phyloP scores from a whole-genome alignment of 169 alveolate genomes.

The Cryptosporidium xiaoi region DNA sequence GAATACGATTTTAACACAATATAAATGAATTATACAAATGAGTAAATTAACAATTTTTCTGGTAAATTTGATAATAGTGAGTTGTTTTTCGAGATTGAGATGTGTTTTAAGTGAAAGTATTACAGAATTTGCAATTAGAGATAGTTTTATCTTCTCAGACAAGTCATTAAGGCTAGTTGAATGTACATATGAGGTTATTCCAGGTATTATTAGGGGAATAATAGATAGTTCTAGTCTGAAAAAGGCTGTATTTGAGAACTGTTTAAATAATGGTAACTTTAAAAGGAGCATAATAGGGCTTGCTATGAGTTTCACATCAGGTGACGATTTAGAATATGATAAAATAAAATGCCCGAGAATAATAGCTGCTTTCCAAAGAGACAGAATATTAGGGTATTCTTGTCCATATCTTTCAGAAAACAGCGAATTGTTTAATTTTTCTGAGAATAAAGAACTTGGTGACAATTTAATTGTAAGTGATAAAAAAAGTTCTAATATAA shows the following conservation, averaged over 20 bases:
- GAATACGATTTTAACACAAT: too few species aligned
- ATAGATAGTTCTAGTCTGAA: not conserved
- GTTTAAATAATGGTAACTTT: conserved; percentile 15
- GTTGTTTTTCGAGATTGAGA: too few species aligned
- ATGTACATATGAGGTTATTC: conserved; percentile 48
- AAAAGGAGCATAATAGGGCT: conserved; percentile 57
- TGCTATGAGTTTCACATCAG: conserved; percentile 40
- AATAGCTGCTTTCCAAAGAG: conserved; percentile 65
- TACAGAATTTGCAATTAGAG: conserved; percentile 31
- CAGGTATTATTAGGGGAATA: conserved; percentile 17
- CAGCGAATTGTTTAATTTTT: conserved; percentile 34
- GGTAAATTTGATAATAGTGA: too few species aligned
- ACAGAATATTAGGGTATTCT: conserved; percentile 59
- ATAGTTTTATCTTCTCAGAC: conserved; percentile 31
- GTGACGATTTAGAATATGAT: conserved; percentile 32
- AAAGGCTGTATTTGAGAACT: not conserved
- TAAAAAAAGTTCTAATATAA: not conserved
- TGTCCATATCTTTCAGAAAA: conserved; percentile 56
- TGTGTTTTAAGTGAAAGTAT: not conserved
- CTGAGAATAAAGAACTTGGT: conserved; percentile 26
- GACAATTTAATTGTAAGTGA: conserved; percentile 17
- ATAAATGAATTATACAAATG: too few species aligned
- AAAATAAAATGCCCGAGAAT: conserved; percentile 62
- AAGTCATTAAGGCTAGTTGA: conserved; percentile 31
- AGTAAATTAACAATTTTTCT: too few species aligned